These are phyloP conservation scores for Salvia splendens DNA, from an alignment of 257 asterid species.

Conservation along the genomic window DNA sequence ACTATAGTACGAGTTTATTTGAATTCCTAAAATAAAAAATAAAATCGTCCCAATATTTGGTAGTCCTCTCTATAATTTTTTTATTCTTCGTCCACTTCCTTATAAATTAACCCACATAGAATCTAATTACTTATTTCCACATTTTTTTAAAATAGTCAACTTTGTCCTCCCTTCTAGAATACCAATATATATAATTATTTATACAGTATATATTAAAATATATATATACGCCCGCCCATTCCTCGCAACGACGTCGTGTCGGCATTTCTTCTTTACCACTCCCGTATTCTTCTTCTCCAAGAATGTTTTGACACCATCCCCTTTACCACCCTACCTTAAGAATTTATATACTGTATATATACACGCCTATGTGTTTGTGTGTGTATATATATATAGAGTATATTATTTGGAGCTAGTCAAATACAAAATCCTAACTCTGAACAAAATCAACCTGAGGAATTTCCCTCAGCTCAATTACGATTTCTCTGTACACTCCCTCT, in stretches of 20 bases:
- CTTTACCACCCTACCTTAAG: neutral
- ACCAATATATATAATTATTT: too few species aligned
- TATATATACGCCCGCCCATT: neutral
- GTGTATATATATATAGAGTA: neutral
- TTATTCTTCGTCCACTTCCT: too few species aligned
- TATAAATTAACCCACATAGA: too few species aligned
- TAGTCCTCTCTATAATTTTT: too few species aligned
- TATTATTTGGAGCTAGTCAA: slow-evolving; percentile 4
- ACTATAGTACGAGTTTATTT: too few species aligned
- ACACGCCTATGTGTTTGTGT: neutral
- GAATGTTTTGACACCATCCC: slow-evolving; percentile 11
- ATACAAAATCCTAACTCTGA: neutral
- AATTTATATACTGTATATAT: neutral
- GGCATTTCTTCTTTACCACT: slow-evolving; percentile 28
- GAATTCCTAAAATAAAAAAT: too few species aligned
- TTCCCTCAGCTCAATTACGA: slow-evolving; percentile 9
- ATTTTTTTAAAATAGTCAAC: slow-evolving; percentile 16
- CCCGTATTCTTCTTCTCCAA: slow-evolving; percentile 35
- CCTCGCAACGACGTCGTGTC: slow-evolving; percentile 28
- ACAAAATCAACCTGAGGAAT: slow-evolving; percentile 38
- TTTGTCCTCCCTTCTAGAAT: slow-evolving; percentile 36
- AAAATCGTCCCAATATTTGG: too few species aligned
- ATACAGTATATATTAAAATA: too few species aligned
- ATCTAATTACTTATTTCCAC: too few species aligned
- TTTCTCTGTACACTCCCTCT: neutral